phyloP scores from a whole-genome alignment of 176 grass and related monocot species.

The Alloteropsis semialata region DNA sequence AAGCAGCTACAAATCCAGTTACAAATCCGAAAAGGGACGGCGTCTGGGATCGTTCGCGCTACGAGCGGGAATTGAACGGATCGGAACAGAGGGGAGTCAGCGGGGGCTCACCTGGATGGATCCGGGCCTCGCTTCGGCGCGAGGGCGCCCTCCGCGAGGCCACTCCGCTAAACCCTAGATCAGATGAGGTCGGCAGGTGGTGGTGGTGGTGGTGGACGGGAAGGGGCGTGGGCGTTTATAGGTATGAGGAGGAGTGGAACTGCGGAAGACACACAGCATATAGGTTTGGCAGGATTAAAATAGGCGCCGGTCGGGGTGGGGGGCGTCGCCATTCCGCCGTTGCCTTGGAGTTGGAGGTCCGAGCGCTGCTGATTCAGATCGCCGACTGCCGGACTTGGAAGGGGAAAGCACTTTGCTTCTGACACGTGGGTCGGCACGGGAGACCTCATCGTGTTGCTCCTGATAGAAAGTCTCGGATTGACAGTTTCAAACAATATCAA shows the following conservation, averaged over 20 bases:
- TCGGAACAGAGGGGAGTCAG: background rate
- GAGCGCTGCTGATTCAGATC: background rate
- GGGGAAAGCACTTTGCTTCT: background rate
- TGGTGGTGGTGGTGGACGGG: background rate
- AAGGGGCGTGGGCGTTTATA: background rate
- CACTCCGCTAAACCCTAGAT: constrained; percentile 19
- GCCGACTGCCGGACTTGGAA: background rate
- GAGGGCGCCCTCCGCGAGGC: background rate
- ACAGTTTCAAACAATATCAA: no score
- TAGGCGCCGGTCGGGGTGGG: background rate
- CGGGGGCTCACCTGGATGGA: constrained; percentile 10
- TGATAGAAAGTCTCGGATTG: no score
- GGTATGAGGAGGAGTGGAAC: background rate
- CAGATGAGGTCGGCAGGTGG: background rate
- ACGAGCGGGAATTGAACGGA: background rate
- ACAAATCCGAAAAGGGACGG: background rate
- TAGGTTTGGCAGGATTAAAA: background rate
- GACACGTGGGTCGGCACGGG: background rate
- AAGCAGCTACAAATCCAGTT: background rate
- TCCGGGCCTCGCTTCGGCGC: background rate
- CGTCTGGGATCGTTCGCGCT: background rate
- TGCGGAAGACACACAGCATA: no score
- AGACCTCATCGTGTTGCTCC: no score
- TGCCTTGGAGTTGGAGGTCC: background rate
- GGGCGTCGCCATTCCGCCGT: background rate